Conservation (phyloP, 208 protist species). For the Ichthyophonus hoferi region DNA sequence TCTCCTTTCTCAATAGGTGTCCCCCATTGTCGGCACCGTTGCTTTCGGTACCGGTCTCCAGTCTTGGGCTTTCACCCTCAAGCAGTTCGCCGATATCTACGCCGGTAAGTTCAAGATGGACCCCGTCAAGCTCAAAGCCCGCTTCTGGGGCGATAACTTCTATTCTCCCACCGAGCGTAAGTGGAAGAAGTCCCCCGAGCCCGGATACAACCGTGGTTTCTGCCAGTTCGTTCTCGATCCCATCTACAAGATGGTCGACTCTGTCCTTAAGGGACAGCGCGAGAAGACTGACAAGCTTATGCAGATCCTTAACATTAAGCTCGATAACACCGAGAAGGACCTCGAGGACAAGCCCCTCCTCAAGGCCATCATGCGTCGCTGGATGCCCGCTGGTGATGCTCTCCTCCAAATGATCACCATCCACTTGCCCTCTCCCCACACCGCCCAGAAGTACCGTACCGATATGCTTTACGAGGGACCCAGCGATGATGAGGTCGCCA, state of each 20-base stretch:
- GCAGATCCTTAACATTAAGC: conserved; percentile 77
- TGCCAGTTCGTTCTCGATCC: conserved; percentile 95
- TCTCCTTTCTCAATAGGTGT: too few species aligned
- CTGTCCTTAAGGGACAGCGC: conserved; percentile 80
- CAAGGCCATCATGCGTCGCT: conserved; percentile 95
- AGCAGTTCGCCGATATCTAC: conserved; percentile 86
- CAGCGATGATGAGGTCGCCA: conserved; percentile 78
- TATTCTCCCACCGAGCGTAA: conserved; percentile 86
- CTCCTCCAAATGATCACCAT: conserved; percentile 97
- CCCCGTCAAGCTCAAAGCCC: conserved; percentile 72
- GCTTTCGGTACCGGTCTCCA: conserved; percentile 96
- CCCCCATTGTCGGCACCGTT: conserved; percentile 84
- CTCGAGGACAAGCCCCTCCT: conserved; percentile 83
- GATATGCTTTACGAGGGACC: conserved; percentile 93
- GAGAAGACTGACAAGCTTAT: conserved; percentile 88
- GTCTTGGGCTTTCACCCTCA: conserved; percentile 96
- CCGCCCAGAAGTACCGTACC: conserved; percentile 89
- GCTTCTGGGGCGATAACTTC: conserved; percentile 97
- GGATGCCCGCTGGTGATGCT: conserved; percentile 89
- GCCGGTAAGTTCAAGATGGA: conserved; percentile 80
- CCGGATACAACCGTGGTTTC: conserved; percentile 75
- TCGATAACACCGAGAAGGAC: conserved; percentile 81
- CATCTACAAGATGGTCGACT: conserved; percentile 89
- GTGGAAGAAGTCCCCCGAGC: conserved; percentile 65
- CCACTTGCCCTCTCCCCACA: conserved; percentile 92